Base-by-base conservation (phyloP, 345 rosid genomes). In the Noccaea caerulescens region DNA sequence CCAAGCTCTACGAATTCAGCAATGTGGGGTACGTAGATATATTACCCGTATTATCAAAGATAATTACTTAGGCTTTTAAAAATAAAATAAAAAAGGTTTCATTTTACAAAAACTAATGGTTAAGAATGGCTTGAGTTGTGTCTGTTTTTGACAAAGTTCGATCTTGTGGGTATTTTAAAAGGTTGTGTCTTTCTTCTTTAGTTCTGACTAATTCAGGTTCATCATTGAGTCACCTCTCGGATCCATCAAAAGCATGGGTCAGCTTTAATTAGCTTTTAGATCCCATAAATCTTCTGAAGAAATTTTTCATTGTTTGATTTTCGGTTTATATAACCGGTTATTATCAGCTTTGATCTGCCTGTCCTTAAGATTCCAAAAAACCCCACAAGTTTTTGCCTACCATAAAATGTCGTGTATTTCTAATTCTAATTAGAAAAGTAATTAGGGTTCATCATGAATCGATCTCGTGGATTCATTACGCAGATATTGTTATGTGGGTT, bases 1-100 rank as follows among this genome's bases (percentile, higher is more conserved):
- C 91, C 79, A 91, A 88, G 81, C 87, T 91, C 82, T 87, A 88
- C 87, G 93, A 91, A 83, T 91, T 87, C 80, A 87, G 95, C 96
- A 91, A 34, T 54, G 43, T 6, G 11, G 34, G 32, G 72, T 67
- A 14, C 6, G 44, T 49, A 10, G 4, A 23, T 41, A 7, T 7
- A 10, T 58, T 37, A 58, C 11, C 20, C 14, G 6, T 38, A 6
- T 11, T 4, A 42, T 53, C 10, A 53, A 53, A 53, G 3, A 58
- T 16, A 11, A 27, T 9, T 62, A 1, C 1, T 3, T 64, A 63
- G 36, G n/a, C 12, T 64, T 46, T 16, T 37, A 10, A 34, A 4
- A 46, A 63, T 33, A 3, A 12, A 23, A 12, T 20, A 20, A 20
- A 20, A 20, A 2, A 3, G 33, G 3, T 34, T 34, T 56, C n/a